These are phyloP conservation scores for Vitis hybrid DNA, from an alignment of 177 flowering plant genomes.

Conservation along the genomic window DNA sequence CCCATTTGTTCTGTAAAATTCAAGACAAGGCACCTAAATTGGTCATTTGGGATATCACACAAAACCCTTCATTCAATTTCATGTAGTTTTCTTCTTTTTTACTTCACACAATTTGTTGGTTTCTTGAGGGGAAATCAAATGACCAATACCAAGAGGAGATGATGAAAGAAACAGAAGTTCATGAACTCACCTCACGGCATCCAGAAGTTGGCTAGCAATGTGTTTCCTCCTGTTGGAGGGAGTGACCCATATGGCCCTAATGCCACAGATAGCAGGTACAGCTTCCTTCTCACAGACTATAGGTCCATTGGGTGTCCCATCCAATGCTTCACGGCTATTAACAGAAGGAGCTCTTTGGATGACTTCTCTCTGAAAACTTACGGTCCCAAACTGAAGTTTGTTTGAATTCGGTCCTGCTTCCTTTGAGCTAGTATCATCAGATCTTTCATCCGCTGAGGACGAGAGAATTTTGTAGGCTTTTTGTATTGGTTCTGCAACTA, in stretches of 20 bases:
- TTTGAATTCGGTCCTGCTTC: slow-evolving; percentile 22
- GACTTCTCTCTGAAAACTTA: slow-evolving; percentile 54
- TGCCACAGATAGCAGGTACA: slow-evolving; percentile 62
- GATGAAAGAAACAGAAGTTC: neutral
- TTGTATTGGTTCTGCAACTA: slow-evolving; percentile 72
- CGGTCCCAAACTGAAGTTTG: slow-evolving; percentile 59
- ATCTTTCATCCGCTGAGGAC: slow-evolving; percentile 19
- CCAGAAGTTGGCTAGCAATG: slow-evolving; percentile 66
- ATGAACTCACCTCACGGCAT: slow-evolving; percentile 61
- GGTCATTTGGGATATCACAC: no score
- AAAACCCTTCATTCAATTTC: no score
- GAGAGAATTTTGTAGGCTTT: slow-evolving; percentile 56
- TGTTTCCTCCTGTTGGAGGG: slow-evolving; percentile 72
- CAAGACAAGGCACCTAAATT: no score
- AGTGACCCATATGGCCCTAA: slow-evolving; percentile 84
- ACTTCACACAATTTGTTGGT: neutral
- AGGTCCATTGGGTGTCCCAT: slow-evolving; percentile 39
- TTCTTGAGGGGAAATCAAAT: neutral
- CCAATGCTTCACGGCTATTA: slow-evolving; percentile 6
- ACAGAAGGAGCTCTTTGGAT: slow-evolving; percentile 22
- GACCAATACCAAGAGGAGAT: no score
- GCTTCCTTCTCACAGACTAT: slow-evolving; percentile 53
- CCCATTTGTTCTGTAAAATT: no score
- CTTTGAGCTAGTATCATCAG: slow-evolving; percentile 10
- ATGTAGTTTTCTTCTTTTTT: no score